Conservation (phyloP, 345 rosid genomes). For the Syzygium grande region DNA sequence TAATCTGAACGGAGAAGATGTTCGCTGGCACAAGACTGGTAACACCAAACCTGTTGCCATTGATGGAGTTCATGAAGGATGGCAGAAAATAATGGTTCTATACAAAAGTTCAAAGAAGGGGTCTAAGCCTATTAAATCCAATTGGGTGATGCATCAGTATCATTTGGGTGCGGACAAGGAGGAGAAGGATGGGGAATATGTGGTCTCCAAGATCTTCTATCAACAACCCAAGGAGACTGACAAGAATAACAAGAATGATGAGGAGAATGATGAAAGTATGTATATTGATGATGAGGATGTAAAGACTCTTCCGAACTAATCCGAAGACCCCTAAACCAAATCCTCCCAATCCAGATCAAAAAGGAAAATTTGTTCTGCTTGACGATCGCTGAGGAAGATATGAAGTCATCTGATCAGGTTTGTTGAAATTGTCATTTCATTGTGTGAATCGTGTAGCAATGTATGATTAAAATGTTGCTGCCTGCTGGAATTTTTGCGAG, state of each 20-base stretch:
- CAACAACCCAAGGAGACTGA: conserved; percentile 50
- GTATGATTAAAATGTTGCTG: background rate
- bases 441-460: background rate
- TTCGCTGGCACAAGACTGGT: conserved; percentile 99
- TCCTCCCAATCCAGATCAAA: conserved; percentile 53
- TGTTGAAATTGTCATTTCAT: background rate
- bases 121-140: conserved; percentile 57
- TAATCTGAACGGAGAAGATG: conserved; percentile 35
- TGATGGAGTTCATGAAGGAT: conserved; percentile 62
- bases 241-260: conserved; percentile 6
- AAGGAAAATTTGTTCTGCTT: conserved; percentile 5
- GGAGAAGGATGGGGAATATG: conserved; percentile 66
- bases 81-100: conserved; percentile 92
- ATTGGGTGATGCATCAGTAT: conserved; percentile 91
- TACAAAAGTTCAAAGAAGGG: conserved; percentile 69
- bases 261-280: background rate
- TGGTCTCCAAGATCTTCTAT: conserved; percentile 65
- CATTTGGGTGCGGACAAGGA: conserved; percentile 72
- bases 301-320: conserved; percentile 26
- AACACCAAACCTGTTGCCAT: conserved; percentile 57
- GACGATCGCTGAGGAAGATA: conserved; percentile 23
- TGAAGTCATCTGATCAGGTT: conserved; percentile 25
- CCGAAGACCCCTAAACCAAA: conserved; percentile 70
- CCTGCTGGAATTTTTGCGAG: background rate
- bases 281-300: conserved; percentile 28